phyloP scores from a whole-genome alignment of 2,329 filamentous ascomycete genomes.

The Ascochyta koolunga region DNA sequence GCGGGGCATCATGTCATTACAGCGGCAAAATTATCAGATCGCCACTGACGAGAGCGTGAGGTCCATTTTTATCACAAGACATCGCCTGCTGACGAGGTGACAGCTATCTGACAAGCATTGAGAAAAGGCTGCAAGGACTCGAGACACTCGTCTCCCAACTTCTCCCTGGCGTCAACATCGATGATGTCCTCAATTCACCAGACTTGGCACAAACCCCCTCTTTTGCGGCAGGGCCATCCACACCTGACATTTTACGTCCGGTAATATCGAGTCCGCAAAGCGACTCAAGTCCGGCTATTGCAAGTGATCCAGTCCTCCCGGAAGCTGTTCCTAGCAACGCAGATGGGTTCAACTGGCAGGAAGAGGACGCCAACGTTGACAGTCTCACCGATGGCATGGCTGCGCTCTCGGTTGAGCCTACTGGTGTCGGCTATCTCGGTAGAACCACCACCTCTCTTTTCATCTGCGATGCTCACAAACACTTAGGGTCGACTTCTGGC shows the following conservation, averaged over 20 bases:
- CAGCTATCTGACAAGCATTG: constrained; percentile 30
- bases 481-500: constrained; percentile 30
- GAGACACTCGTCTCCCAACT: constrained; percentile 28
- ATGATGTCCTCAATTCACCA: constrained; percentile 26
- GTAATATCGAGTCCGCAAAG: constrained; percentile 20
- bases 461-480: background rate
- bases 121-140: constrained; percentile 27
- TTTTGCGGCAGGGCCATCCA: constrained; percentile 6
- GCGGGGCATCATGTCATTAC: constrained; percentile 29
- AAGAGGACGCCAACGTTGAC: constrained; percentile 27
- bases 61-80: background rate
- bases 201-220: constrained; percentile 16
- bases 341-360: constrained; percentile 36
- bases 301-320: constrained; percentile 26
- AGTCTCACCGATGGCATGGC: constrained; percentile 36
- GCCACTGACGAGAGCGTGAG: constrained; percentile 30
- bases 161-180: constrained; percentile 28
- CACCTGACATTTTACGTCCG: constrained; percentile 14
- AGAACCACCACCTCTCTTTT: background rate
- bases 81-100: background rate
- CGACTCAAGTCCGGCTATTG: constrained; percentile 10
- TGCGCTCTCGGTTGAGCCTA: constrained; percentile 34
- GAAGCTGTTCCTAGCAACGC: constrained; percentile 33
- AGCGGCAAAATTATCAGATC: constrained; percentile 33
- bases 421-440: constrained; percentile 35